These are phyloP conservation scores for Aspergillus wentii DNA, from an alignment of 495 filamentous ascomycete genomes.

Conservation along the genomic window DNA sequence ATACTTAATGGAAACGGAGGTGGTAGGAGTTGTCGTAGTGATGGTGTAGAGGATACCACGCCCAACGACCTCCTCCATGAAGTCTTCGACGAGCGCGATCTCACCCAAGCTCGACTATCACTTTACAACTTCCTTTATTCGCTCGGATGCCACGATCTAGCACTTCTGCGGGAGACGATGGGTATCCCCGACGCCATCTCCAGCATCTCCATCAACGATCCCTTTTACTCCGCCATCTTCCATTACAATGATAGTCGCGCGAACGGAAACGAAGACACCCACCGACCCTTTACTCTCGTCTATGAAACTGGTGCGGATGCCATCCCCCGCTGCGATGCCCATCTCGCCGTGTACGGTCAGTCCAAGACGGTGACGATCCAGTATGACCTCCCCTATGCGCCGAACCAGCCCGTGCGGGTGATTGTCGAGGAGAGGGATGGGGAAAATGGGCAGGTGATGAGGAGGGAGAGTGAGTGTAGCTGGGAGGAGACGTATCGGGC, in stretches of 20 bases:
- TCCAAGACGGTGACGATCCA: conserved; percentile 41
- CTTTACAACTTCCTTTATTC: conserved; percentile 41
- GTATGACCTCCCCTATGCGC: conserved; percentile 50
- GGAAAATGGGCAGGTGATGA: conserved; percentile 22
- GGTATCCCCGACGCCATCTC: conserved; percentile 41
- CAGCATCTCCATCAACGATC: conserved; percentile 38
- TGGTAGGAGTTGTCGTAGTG: neutral
- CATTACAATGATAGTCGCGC: conserved; percentile 33
- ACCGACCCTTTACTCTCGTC: conserved; percentile 45
- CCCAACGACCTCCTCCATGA: conserved; percentile 21
- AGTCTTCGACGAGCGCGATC: conserved; percentile 25
- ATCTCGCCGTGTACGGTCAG: conserved; percentile 47
- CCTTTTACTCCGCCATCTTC: conserved; percentile 45
- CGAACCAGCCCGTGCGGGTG: conserved; percentile 41
- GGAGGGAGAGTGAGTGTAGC: conserved; percentile 31
- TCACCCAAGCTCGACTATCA: conserved; percentile 25
- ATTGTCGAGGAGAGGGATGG: conserved; percentile 43
- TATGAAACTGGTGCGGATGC: conserved; percentile 52
- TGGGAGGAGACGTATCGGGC: conserved; percentile 50
- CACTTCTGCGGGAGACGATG: conserved; percentile 50
- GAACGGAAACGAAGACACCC: conserved; percentile 1
- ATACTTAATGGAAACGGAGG: too few species aligned
- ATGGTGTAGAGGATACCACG: too few species aligned
- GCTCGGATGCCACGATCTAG: conserved; percentile 52
- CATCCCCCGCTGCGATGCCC: conserved; percentile 53